Evolutionary conservation across 805 yeast species (phyloP).

Genomic region (Wickerhamiella azyma): DNA sequence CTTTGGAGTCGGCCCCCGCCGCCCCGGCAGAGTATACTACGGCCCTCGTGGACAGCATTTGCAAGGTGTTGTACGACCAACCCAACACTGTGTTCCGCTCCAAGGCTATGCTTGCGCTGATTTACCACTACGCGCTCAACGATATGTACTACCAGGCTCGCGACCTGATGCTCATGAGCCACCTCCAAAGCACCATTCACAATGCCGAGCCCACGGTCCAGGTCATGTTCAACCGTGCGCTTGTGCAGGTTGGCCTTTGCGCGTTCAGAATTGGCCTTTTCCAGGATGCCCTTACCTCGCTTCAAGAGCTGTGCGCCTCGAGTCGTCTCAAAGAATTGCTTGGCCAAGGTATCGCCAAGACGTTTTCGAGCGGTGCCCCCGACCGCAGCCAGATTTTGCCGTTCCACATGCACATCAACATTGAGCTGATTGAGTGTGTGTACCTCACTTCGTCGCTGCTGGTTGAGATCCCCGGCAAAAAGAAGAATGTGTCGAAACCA

Average conservation of each 20-base stretch:
- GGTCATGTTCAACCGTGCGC: slow-evolving; percentile 85
- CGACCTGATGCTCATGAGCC: slow-evolving; percentile 76
- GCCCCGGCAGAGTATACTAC: slow-evolving; percentile 33
- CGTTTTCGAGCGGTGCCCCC: slow-evolving; percentile 19
- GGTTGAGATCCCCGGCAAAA: slow-evolving; percentile 76
- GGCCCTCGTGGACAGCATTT: slow-evolving; percentile 48
- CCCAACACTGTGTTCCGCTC: slow-evolving; percentile 57
- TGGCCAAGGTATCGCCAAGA: slow-evolving; percentile 81
- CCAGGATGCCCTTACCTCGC: slow-evolving; percentile 71
- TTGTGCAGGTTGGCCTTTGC: slow-evolving; percentile 88
- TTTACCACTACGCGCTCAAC: slow-evolving; percentile 84
- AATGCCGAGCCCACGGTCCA: slow-evolving; percentile 76
- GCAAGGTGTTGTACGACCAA: slow-evolving; percentile 53
- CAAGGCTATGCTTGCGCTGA: slow-evolving; percentile 70
- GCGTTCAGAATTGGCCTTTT: slow-evolving; percentile 87
- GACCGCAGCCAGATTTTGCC: slow-evolving; percentile 81
- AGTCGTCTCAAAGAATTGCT: slow-evolving; percentile 79
- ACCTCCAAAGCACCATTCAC: slow-evolving; percentile 69
- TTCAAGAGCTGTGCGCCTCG: slow-evolving; percentile 78
- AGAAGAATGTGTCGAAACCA: slow-evolving; percentile 61
- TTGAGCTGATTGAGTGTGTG: slow-evolving; percentile 87
- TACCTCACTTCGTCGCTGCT: slow-evolving; percentile 81
- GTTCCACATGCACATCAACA: slow-evolving; percentile 94
- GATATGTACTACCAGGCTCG: slow-evolving; percentile 74
- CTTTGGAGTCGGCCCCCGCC: slow-evolving; percentile 21